Evolutionary conservation across 2,329 filamentous ascomycete genomes (phyloP).

Genomic region (Xylaria sp.): DNA sequence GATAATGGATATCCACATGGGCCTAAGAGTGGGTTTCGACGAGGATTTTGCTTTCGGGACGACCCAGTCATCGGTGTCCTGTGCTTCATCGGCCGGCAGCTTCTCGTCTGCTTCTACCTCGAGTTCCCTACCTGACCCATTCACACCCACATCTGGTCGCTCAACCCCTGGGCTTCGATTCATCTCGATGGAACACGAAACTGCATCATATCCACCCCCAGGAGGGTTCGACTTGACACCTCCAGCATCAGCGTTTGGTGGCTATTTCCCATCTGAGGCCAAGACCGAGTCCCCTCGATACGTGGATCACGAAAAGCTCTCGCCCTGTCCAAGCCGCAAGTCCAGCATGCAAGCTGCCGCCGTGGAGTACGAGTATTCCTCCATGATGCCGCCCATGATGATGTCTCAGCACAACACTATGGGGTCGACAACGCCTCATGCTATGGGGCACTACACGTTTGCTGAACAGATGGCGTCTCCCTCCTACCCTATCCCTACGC

Average conservation of each 20-base stretch:
- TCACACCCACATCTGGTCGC: slow-evolving; percentile 38
- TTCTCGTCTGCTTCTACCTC: slow-evolving; percentile 37
- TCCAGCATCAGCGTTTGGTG: slow-evolving; percentile 35
- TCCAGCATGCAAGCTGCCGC: slow-evolving; percentile 25
- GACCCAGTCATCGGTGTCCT: slow-evolving; percentile 22
- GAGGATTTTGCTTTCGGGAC: slow-evolving; percentile 32
- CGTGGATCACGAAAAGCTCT: slow-evolving; percentile 21
- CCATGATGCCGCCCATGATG: slow-evolving; percentile 23
- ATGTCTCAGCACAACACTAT: slow-evolving; percentile 17
- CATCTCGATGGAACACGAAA: slow-evolving; percentile 31
- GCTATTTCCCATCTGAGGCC: slow-evolving; percentile 34
- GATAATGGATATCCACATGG: slow-evolving; percentile 41
- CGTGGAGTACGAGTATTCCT: slow-evolving; percentile 32
- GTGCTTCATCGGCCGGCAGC: slow-evolving; percentile 32
- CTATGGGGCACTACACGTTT: slow-evolving; percentile 24
- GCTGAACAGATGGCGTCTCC: slow-evolving; percentile 26
- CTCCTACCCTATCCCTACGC: slow-evolving; percentile 20
- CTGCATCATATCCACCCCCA: slow-evolving; percentile 28
- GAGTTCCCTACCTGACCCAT: slow-evolving; percentile 32
- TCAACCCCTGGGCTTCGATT: slow-evolving; percentile 36
- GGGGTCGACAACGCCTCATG: slow-evolving; percentile 21
- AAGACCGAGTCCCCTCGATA: slow-evolving; percentile 26
- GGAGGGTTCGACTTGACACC: slow-evolving; percentile 37
- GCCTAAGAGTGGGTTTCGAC: slow-evolving; percentile 31
- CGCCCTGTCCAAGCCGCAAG: slow-evolving; percentile 30